Base-by-base conservation (phyloP, 2,329 filamentous ascomycete genomes). In the Talaromyces amestolkiae region DNA sequence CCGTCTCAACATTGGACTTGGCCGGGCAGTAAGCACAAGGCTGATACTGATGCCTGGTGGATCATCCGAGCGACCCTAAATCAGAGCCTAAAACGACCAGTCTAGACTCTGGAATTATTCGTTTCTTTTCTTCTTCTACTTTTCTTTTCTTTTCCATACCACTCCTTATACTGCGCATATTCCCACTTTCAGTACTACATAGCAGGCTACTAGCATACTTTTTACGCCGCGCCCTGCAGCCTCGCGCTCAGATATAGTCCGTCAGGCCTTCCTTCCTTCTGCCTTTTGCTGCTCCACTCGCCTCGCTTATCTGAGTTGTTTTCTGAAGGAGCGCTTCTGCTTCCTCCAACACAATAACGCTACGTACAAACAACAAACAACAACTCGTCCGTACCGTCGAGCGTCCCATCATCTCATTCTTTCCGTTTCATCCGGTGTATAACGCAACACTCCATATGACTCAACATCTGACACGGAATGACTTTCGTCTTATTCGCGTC, bases 11-110 rank as follows among this genome's bases (percentile, higher is more conserved):
- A 22, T 31, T 31, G 27, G 7, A 31, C 27, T 31, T 31, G 27
- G 35, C 22, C 49, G 33, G 24, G 13, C 9, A 33, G 15, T 3
- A 31, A 7, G 33, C n/a, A 33, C 58, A 33, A 45, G 37, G 58
- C 58, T 31, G 54, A 22, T 27, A 11, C 22, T 27, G 56, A 53
- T 31, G 37, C 56, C 56, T n/a, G 56, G 56, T 59, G 56, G 56
- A 45, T 59, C 56, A 41, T 59, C 56, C 56, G 56, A 41, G 60
- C 45, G 60, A 53, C 60, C 60, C 45, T 41, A n/a, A 39, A 62
- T 13, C 49, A 13, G 17, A 53, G 43, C 33, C 41, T 39, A 47
- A 51, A 59, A 31, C 56, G 56, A 43, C 56, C 33, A 59, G 56
- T 59, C 56, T 59, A 59, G 56, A 59, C 56, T 45, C 56, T 37